Evolutionary conservation across 768 basidiomycete species (phyloP).

Genomic region (Psilocybe sp.): DNA sequence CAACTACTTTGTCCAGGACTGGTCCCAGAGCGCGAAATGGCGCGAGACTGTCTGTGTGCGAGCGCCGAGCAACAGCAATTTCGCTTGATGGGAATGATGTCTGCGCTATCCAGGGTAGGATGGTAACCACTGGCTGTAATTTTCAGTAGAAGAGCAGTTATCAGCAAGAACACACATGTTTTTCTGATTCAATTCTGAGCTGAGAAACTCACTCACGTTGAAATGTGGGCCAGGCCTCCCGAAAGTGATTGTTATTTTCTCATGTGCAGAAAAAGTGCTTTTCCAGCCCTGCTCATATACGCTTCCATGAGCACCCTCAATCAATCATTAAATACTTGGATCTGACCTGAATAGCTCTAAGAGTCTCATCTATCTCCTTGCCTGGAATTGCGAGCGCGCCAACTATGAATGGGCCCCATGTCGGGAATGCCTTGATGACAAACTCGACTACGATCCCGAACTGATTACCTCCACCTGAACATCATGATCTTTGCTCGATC

Average conservation of each 20-base stretch:
- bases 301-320: neutral
- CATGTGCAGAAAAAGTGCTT: neutral
- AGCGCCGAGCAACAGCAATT: neutral
- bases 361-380: constrained; percentile 1
- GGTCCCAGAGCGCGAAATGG: constrained; percentile 17
- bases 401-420: constrained; percentile 7
- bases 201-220: constrained; percentile 1
- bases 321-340: neutral
- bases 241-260: constrained; percentile 9
- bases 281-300: constrained; percentile 6
- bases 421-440: constrained; percentile 11
- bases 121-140: constrained; percentile 9
- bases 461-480: constrained; percentile 18
- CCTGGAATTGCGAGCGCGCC: constrained; percentile 6
- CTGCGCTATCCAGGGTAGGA: constrained; percentile 17
- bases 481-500: neutral
- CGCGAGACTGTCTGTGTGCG: constrained; percentile 1
- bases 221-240: constrained; percentile 6
- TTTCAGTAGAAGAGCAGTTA: neutral
- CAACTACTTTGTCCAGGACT: constrained; percentile 6
- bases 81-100: constrained; percentile 8
- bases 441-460: constrained; percentile 21
- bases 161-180: neutral
- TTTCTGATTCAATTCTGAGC: neutral
- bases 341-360: constrained; percentile 5